Conservation (phyloP, 441 rosid species). For the Gossypium aridum region DNA sequence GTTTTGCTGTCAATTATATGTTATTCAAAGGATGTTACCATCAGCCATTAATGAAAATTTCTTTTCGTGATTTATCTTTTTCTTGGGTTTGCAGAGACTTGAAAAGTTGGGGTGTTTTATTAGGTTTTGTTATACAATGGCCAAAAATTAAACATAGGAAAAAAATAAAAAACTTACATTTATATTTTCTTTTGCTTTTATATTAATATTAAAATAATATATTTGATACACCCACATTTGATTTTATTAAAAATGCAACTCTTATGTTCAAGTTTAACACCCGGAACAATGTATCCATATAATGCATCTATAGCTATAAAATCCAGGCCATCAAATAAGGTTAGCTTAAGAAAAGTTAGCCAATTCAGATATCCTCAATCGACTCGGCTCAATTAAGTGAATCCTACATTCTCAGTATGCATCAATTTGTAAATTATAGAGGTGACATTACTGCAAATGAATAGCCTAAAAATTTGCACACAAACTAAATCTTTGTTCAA, state of each 20-base stretch:
- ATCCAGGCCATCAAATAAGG: not conserved
- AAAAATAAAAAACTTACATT: not conserved
- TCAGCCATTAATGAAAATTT: constrained; percentile 25
- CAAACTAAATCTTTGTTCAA: not conserved
- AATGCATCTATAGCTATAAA: not conserved
- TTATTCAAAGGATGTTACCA: constrained; percentile 15
- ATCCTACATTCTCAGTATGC: not conserved
- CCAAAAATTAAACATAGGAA: not conserved
- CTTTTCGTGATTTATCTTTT: not conserved
- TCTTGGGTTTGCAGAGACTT: not conserved
- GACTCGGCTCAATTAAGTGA: not conserved
- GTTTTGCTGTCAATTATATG: constrained; percentile 4
- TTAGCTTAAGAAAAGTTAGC: not conserved
- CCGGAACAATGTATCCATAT: not conserved
- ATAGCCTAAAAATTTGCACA: not conserved
- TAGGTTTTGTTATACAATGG: not conserved
- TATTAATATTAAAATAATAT: no score
- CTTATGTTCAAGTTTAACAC: no score
- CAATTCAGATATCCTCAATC: not conserved
- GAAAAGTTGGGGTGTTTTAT: not conserved
- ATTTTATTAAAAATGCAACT: not conserved
- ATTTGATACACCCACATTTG: not conserved
- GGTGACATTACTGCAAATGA: not conserved
- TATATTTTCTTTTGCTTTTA: not conserved
- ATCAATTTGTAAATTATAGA: not conserved